Percentiles rank a stretch among this genome's conserved stretches.
Conservation (phyloP, 2,329 filamentous ascomycete genomes). For the Penicillium digitatum region DNA sequence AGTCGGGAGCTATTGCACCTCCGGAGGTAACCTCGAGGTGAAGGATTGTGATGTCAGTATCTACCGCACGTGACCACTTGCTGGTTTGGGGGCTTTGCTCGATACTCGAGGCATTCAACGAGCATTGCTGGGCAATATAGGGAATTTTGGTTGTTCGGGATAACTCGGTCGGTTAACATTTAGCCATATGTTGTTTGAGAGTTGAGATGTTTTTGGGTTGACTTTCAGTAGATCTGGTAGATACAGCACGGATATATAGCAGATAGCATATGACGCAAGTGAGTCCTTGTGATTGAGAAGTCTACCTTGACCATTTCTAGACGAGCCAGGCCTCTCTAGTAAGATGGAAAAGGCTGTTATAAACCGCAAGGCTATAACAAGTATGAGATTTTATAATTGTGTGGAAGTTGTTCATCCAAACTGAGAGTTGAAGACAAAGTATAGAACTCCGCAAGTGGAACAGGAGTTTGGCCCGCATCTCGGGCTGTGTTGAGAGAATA, state of each 20-base stretch:
- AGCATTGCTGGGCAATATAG: background rate
- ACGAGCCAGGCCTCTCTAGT: background rate
- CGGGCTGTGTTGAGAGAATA: background rate
- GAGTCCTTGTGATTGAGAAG: background rate
- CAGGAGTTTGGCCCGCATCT: background rate
- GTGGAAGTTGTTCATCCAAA: background rate
- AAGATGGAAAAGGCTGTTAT: background rate
- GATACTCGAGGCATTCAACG: too few relatives aligned
- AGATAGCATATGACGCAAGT: background rate
- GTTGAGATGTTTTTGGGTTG: too few relatives aligned
- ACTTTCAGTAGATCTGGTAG: too few relatives aligned
- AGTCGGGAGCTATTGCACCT: background rate
- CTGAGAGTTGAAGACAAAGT: background rate
- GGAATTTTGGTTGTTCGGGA: too few relatives aligned
- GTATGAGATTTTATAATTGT: background rate
- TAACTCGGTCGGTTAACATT: accelerated
- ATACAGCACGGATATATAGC: background rate
- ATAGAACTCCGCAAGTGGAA: too few relatives aligned
- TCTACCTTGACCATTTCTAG: background rate
- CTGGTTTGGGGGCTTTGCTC: background rate
- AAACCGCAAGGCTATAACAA: background rate
- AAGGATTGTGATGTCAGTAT: constrained; percentile 21
- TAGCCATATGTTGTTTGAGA: background rate
- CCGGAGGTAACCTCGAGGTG: background rate
- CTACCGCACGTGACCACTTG: constrained; percentile 19